These are phyloP conservation scores for Pseudogymnoascus sp. DNA, from an alignment of 2,329 filamentous ascomycete genomes.

Conservation along the genomic window DNA sequence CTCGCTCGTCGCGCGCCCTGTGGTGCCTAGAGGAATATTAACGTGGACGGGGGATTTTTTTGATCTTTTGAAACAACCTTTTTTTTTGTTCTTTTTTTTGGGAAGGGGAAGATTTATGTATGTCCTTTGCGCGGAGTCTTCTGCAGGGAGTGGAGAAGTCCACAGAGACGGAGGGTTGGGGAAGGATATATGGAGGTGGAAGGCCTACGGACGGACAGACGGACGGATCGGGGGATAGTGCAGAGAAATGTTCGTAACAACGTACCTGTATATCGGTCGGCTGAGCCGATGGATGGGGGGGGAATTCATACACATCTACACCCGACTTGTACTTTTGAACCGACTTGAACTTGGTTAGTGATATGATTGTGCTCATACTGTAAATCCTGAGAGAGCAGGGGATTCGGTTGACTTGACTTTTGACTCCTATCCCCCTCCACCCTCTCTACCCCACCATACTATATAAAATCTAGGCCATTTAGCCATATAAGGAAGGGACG, in stretches of 20 bases:
- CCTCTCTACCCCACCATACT: too few species aligned
- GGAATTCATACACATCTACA: constrained; percentile 2
- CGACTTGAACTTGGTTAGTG: too few species aligned
- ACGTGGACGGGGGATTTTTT: background rate
- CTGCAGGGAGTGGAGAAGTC: background rate
- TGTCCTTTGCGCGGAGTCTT: background rate
- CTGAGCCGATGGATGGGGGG: background rate
- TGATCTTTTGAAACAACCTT: background rate
- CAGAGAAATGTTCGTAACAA: background rate
- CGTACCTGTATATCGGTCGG: constrained; percentile 3
- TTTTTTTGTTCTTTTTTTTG: background rate
- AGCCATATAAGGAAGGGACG: background rate
- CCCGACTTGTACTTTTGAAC: too few species aligned
- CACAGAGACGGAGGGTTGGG: background rate
- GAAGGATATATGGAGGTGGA: background rate
- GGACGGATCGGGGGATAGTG: background rate
- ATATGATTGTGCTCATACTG: too few species aligned
- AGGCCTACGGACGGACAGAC: background rate
- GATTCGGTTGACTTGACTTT: too few species aligned
- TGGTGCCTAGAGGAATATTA: background rate
- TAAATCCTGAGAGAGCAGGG: too few species aligned
- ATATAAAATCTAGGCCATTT: too few species aligned
- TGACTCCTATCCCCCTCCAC: background rate
- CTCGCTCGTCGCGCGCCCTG: background rate
- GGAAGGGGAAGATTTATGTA: background rate